Evolutionary conservation across 192 early-diverging fungal genomes (phyloP).

Genomic region (Gigaspora rosea): DNA sequence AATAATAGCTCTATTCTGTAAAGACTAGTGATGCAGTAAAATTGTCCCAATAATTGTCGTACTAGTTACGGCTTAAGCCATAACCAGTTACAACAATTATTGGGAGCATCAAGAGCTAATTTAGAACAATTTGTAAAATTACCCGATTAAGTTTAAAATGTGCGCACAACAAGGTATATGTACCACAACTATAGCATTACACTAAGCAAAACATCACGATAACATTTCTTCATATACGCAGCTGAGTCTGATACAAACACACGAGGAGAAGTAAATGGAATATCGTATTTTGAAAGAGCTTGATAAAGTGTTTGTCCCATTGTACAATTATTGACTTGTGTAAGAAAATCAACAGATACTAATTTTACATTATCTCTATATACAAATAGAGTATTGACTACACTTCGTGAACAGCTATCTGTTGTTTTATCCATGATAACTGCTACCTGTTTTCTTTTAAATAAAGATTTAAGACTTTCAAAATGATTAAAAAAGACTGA

Average conservation of each 20-base stretch:
- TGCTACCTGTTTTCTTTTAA: background rate
- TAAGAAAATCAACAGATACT: slow-evolving; percentile 9
- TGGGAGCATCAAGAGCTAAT: no score
- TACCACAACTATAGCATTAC: background rate
- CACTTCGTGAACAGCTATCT: background rate
- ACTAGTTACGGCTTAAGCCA: no score
- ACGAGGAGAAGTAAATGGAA: background rate
- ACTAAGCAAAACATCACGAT: background rate
- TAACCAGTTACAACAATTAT: background rate
- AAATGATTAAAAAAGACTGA: background rate
- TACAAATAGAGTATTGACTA: background rate
- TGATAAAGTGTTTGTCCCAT: background rate
- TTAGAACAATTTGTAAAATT: no score
- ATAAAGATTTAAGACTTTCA: background rate
- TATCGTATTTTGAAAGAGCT: background rate
- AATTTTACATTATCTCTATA: background rate
- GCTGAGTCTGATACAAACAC: slow-evolving; percentile 2
- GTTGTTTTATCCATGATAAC: background rate
- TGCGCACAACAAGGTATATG: background rate
- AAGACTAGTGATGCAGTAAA: no score
- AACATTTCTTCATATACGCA: background rate
- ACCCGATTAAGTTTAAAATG: slow-evolving; percentile 15
- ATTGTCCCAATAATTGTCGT: no score
- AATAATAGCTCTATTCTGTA: no score
- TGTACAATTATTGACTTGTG: slow-evolving; percentile 1